Evolutionary conservation across 2,329 filamentous ascomycete genomes (phyloP), one percentile per base, ranked within the genome.

Genomic region (Hypoxylon sp.): DNA sequence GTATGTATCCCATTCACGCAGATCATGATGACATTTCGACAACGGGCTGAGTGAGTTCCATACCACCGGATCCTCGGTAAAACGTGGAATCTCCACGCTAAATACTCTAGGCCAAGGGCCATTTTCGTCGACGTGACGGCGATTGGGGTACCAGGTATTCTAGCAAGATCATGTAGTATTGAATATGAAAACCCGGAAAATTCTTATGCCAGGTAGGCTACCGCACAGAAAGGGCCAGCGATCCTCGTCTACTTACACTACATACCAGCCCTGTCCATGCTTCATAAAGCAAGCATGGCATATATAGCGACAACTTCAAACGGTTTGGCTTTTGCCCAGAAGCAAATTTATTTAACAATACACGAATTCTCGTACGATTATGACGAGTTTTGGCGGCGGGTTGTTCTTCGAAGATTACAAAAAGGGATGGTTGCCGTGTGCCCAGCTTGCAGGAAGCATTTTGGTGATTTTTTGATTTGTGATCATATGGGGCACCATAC

Each of bases 401-500:
- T 52, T 34, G 52, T 32, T 19, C 19, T 21, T 25, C 32, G 46
- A 57, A 21, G 59, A 45, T 10, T 19, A 21, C 6, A 23, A 59
- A 58, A 66, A 41, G 58, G 63, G 60, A 50, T 55, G 67, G 51
- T 19, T 50, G 38, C 38, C 38, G 38, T 11, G 38, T 19, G 32
- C 25, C 49, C 46, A 25, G 48, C 21, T 51, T 55, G 28, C 46
- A 25, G 38, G 38, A 43, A 21, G 38, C 19, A 5, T 48, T 57
- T 51, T 53, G 28, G 7, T 43, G 64, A 68, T 59, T 70, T 68
- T 70, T 70, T 70, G 68, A 68, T 70, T 70, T 70, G 68, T 70
- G 65, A 70, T 68, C 68, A 70, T 63, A 53, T 65, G 59, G 59
- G 50, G 50, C 60, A 30, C 45, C 55, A 34, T 34, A 52, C 56